phyloP scores from a whole-genome alignment of 2,329 filamentous ascomycete genomes.

The Diatrype stigma region DNA sequence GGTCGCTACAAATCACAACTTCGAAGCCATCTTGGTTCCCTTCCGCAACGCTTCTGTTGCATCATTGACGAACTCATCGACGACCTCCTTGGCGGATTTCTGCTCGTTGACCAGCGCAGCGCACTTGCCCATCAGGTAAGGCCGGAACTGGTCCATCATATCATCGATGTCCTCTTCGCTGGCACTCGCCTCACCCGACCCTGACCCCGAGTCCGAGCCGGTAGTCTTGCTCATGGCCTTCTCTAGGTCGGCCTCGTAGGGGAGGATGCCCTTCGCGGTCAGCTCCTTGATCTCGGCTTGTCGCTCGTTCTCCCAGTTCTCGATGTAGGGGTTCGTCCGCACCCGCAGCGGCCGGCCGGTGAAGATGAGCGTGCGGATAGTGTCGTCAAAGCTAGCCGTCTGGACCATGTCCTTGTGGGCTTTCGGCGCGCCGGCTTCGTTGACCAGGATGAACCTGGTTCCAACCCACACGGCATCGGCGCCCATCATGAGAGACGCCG shows the following conservation, averaged over 20 bases:
- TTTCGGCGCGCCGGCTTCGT: constrained; percentile 91
- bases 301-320: constrained; percentile 94
- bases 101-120: constrained; percentile 90
- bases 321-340: constrained; percentile 87
- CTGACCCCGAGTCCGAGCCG: constrained; percentile 30
- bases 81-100: constrained; percentile 84
- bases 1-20: neutral
- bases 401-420: constrained; percentile 93
- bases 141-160: constrained; percentile 67
- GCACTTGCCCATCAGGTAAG: constrained; percentile 78
- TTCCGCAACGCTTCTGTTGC: constrained; percentile 67
- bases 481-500: constrained; percentile 87
- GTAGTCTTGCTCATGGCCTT: constrained; percentile 50
- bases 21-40: constrained; percentile 61
- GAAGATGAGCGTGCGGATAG: constrained; percentile 96
- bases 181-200: constrained; percentile 58
- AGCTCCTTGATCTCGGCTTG: constrained; percentile 87
- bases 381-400: constrained; percentile 91
- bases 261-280: constrained; percentile 82
- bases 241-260: constrained; percentile 92
- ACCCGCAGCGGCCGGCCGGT: constrained; percentile 93
- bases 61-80: constrained; percentile 89
- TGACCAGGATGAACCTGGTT: constrained; percentile 88
- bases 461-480: constrained; percentile 94
- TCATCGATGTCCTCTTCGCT: constrained; percentile 70